These are phyloP conservation scores for Tylopilus subfusipes DNA, from an alignment of 768 basidiomycete genomes.

Conservation along the genomic window DNA sequence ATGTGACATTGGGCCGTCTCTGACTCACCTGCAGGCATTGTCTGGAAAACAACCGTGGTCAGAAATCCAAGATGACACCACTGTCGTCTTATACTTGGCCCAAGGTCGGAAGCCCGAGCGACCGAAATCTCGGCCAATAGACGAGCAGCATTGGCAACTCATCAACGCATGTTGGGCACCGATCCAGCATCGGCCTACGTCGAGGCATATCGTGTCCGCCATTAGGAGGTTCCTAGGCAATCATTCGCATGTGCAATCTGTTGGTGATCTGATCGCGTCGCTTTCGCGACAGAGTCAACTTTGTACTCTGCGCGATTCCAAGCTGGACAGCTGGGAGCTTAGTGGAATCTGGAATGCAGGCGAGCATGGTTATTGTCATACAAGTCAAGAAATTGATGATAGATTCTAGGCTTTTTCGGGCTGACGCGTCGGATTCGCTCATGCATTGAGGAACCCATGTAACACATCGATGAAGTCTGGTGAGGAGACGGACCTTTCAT, in stretches of 20 bases:
- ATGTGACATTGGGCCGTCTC: neutral
- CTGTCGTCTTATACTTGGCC: conserved; percentile 9
- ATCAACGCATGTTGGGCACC: conserved; percentile 2
- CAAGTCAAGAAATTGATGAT: neutral
- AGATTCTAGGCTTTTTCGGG: too few species aligned
- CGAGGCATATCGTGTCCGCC: neutral
- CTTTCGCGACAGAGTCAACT: neutral
- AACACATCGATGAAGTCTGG: too few species aligned
- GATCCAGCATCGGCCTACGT: neutral
- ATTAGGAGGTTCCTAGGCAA: neutral
- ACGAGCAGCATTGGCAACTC: conserved; percentile 2
- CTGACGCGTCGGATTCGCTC: too few species aligned
- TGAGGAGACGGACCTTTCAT: too few species aligned
- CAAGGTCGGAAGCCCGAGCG: neutral
- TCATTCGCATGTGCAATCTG: neutral
- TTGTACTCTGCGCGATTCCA: too few species aligned
- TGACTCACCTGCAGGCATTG: conserved; percentile 18
- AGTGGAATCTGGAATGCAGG: neutral
- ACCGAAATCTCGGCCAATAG: neutral
- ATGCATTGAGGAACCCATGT: too few species aligned
- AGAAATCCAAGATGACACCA: neutral
- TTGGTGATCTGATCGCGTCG: neutral
- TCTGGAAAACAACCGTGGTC: neutral
- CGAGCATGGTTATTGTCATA: neutral
- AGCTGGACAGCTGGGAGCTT: neutral